A percentile compares a stretch with the other conserved stretches of the same genome.
Conservation (phyloP, 2,329 filamentous ascomycete genomes). For the Colletotrichum higginsianum region DNA sequence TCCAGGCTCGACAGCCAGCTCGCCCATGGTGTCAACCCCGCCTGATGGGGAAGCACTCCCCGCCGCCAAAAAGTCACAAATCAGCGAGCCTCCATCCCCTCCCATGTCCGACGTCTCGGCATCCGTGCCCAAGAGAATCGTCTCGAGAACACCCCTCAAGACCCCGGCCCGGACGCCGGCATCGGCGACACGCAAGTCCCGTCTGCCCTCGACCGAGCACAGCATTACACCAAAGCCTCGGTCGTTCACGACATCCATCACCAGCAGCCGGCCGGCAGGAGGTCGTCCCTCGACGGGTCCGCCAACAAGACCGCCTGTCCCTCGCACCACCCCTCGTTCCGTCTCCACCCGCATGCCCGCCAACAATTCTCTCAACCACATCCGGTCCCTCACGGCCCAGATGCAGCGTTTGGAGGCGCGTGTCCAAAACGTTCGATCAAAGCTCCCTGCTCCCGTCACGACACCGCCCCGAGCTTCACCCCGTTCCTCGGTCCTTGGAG, state of each 20-base stretch:
- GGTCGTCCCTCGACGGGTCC: constrained; percentile 59
- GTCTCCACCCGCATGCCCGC: constrained; percentile 66
- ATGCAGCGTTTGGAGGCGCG: constrained; percentile 97
- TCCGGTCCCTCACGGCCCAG: constrained; percentile 93
- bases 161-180: constrained; percentile 64
- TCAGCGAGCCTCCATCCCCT: constrained; percentile 90
- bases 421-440: constrained; percentile 91
- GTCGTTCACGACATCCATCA: constrained; percentile 54
- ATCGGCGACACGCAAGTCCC: constrained; percentile 66
- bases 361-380: constrained; percentile 87
- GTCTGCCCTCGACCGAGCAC: constrained; percentile 46
- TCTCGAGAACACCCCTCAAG: constrained; percentile 53
- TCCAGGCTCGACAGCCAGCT: constrained; percentile 89
- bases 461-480: constrained; percentile 89
- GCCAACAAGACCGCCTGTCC: constrained; percentile 66
- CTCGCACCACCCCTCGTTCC: constrained; percentile 64
- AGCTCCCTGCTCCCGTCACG: constrained; percentile 84
- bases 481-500: constrained; percentile 63
- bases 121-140: constrained; percentile 24
- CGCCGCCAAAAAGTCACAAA: constrained; percentile 70
- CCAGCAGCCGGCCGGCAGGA: constrained; percentile 51
- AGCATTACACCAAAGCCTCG: constrained; percentile 68
- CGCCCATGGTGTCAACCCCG: constrained; percentile 90
- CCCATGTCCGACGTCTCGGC: constrained; percentile 90
- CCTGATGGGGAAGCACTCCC: constrained; percentile 66